These are phyloP conservation scores for Metschnikowia cubensis DNA, from an alignment of 805 yeast species.

Conservation along the genomic window DNA sequence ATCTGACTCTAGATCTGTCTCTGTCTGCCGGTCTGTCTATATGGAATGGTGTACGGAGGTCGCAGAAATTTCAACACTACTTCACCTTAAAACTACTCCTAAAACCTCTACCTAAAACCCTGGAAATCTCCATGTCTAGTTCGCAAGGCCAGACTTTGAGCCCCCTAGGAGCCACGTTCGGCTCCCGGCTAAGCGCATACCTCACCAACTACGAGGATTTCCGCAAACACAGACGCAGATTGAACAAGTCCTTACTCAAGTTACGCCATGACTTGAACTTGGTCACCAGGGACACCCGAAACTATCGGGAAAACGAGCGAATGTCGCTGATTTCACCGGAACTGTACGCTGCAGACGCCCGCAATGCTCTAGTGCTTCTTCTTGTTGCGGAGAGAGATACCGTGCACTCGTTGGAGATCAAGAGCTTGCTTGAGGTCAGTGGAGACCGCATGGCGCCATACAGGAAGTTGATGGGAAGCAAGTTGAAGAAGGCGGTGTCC, in stretches of 20 bases:
- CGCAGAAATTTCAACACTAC: neutral
- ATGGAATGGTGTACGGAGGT: no score
- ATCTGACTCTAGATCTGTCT: no score
- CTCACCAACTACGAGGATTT: slow-evolving; percentile 67
- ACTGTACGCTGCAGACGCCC: slow-evolving; percentile 47
- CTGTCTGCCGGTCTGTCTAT: no score
- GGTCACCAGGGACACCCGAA: slow-evolving; percentile 63
- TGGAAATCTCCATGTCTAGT: slow-evolving; percentile 8
- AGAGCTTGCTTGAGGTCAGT: slow-evolving; percentile 50
- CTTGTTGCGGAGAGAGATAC: slow-evolving; percentile 75
- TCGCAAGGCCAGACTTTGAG: neutral
- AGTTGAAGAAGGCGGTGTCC: slow-evolving; percentile 60
- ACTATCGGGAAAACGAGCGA: slow-evolving; percentile 49
- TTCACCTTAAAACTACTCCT: neutral
- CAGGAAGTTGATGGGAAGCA: slow-evolving; percentile 47
- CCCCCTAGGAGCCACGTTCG: slow-evolving; percentile 34
- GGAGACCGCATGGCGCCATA: slow-evolving; percentile 48
- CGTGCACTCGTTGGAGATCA: slow-evolving; percentile 63
- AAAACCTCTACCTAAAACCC: neutral
- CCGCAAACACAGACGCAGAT: slow-evolving; percentile 59
- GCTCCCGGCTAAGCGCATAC: slow-evolving; percentile 58
- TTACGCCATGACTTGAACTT: slow-evolving; percentile 63
- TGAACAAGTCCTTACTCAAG: slow-evolving; percentile 56
- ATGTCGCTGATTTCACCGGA: slow-evolving; percentile 43
- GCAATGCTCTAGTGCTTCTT: slow-evolving; percentile 57